phyloP scores from a whole-genome alignment of 768 basidiomycete species.

The Boletus subcaerulescens region DNA sequence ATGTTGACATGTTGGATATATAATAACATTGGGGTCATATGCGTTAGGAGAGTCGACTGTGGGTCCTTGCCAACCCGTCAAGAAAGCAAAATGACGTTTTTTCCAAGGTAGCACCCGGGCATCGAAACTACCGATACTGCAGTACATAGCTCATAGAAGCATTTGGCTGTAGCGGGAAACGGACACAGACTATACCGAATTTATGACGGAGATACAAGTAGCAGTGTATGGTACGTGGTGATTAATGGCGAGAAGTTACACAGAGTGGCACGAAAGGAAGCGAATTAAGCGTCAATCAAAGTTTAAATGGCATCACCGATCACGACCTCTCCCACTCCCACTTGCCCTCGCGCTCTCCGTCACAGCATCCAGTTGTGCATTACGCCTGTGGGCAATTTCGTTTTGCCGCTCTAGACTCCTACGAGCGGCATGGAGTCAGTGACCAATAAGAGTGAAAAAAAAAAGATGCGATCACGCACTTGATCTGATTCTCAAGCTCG shows the following conservation, averaged over 20 bases:
- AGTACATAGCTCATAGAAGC: too few relatives aligned
- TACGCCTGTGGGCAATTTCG: constrained; percentile 76
- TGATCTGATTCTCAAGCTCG: constrained; percentile 70
- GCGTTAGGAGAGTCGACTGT: too few relatives aligned
- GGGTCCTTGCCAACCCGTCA: too few relatives aligned
- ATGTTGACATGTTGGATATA: too few relatives aligned
- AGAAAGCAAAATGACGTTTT: too few relatives aligned
- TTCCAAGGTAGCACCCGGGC: too few relatives aligned
- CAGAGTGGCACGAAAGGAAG: constrained; percentile 9
- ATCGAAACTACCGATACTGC: too few relatives aligned
- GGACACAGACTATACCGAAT: not conserved
- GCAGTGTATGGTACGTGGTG: constrained; percentile 17
- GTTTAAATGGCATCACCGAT: constrained; percentile 13
- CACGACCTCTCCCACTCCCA: constrained; percentile 14
- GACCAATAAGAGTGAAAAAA: not conserved
- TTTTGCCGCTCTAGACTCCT: constrained; percentile 77
- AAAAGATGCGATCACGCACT: constrained; percentile 51
- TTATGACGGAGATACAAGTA: constrained; percentile 5
- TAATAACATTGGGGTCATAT: too few relatives aligned
- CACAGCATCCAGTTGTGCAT: constrained; percentile 31
- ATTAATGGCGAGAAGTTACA: constrained; percentile 1
- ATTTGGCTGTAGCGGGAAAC: too few relatives aligned
- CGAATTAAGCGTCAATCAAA: not conserved
- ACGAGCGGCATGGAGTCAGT: not conserved
- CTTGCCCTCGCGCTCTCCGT: constrained; percentile 26